These are phyloP conservation scores for Cenchrus americanus DNA, from an alignment of 176 grass and related monocot genomes.

Conservation along the genomic window DNA sequence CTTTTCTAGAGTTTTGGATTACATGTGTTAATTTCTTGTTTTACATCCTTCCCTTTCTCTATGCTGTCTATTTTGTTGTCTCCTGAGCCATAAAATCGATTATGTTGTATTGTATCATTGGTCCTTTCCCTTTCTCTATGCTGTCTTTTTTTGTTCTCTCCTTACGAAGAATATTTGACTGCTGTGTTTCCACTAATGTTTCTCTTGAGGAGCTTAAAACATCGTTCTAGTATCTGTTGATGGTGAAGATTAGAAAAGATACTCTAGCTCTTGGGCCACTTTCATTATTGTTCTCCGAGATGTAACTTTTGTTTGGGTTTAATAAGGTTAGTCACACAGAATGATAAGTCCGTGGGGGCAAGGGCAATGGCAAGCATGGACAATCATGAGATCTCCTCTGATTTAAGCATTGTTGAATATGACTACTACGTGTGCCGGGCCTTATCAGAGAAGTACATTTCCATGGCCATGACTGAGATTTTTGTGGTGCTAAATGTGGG, in stretches of 20 bases:
- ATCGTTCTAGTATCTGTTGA: constrained; percentile 21
- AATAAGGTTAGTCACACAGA: constrained; percentile 28
- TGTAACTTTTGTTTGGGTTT: constrained; percentile 45
- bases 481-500: constrained; percentile 37
- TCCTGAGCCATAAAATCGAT: neutral
- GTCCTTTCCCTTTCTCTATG: neutral
- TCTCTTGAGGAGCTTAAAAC: neutral
- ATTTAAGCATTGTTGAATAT: constrained; percentile 45
- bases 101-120: neutral
- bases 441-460: constrained; percentile 52
- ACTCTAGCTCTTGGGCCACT: constrained; percentile 27
- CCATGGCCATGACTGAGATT: constrained; percentile 32
- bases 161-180: neutral
- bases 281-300: constrained; percentile 37
- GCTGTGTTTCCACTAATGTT: neutral
- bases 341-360: constrained; percentile 29
- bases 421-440: constrained; percentile 24
- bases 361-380: constrained; percentile 34
- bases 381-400: constrained; percentile 48
- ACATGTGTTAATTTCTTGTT: constrained; percentile 17
- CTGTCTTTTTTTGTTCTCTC: neutral
- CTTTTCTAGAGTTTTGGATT: constrained; percentile 1
- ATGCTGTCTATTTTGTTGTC: neutral
- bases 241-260: constrained; percentile 22
- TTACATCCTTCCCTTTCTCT: neutral